phyloP scores from a whole-genome alignment of 768 basidiomycete species.

The Pulveroboletus sp. region DNA sequence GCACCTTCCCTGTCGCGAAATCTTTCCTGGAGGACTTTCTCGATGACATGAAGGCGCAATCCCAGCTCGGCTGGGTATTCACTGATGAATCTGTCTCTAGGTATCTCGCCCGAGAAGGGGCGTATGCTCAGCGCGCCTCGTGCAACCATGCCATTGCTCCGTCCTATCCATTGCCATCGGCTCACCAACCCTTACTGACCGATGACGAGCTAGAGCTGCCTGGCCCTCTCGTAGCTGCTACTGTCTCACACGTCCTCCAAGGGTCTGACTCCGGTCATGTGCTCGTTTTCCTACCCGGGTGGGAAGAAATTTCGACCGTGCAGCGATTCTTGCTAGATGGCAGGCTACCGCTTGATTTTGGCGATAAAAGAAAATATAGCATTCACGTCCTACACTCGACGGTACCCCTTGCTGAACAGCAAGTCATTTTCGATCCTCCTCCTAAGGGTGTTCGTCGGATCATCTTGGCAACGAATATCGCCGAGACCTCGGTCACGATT shows the following conservation, averaged over 20 bases:
- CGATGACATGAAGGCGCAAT: conserved; percentile 39
- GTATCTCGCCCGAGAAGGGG: conserved; percentile 63
- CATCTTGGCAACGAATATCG: conserved; percentile 92
- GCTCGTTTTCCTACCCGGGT: conserved; percentile 88
- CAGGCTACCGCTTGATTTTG: conserved; percentile 55
- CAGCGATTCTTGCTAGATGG: conserved; percentile 57
- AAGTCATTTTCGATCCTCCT: conserved; percentile 83
- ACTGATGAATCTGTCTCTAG: conserved; percentile 61
- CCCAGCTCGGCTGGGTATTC: conserved; percentile 58
- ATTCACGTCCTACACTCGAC: conserved; percentile 87
- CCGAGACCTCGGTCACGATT: conserved; percentile 93
- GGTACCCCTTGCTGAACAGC: conserved; percentile 84
- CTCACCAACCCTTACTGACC: conserved; percentile 8
- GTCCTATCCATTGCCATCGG: conserved; percentile 1
- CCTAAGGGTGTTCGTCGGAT: conserved; percentile 73
- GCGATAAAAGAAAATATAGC: conserved; percentile 49
- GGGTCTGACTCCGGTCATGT: conserved; percentile 79
- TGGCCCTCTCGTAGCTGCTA: conserved; percentile 72
- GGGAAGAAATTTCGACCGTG: conserved; percentile 81
- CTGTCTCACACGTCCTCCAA: conserved; percentile 71
- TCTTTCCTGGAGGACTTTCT: conserved; percentile 78
- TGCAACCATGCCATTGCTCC: not conserved
- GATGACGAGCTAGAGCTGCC: conserved; percentile 73
- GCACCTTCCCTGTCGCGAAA: conserved; percentile 84
- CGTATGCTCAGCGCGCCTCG: conserved; percentile 9